Percentiles rank a stretch among this genome's conserved stretches.
These are phyloP conservation scores for Fusarium sp. DNA, from an alignment of 2,329 filamentous ascomycete species.

Conservation along the genomic window DNA sequence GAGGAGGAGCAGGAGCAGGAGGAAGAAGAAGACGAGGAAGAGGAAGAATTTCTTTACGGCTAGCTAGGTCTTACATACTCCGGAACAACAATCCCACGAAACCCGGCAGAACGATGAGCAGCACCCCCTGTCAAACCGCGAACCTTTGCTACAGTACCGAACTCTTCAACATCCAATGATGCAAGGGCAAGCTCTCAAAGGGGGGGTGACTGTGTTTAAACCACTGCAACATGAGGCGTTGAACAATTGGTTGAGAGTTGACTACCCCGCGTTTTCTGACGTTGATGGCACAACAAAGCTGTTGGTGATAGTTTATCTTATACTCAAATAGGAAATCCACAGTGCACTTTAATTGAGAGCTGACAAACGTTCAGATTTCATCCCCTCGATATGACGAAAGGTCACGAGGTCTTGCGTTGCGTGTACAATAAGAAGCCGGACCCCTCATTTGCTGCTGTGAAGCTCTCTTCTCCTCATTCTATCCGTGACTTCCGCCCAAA, in stretches of 20 bases:
- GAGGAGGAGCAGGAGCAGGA: no score
- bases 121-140: neutral
- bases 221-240: neutral
- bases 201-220: neutral
- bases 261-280: conserved; percentile 40
- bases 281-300: conserved; percentile 15
- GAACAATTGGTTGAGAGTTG: neutral
- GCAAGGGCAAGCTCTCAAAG: fast-evolving
- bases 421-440: conserved; percentile 10
- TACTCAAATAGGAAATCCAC: conserved; percentile 13
- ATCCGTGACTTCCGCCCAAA: neutral
- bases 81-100: no score
- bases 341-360: neutral
- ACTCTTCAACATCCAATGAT: neutral
- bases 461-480: neutral
- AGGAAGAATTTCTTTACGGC: no score
- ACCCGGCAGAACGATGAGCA: neutral
- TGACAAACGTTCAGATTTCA: conserved; percentile 15
- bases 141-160: neutral
- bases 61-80: no score
- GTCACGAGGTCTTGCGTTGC: conserved; percentile 3
- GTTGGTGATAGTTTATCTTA: conserved; percentile 14
- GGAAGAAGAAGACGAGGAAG: no score
- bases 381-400: conserved; percentile 15
- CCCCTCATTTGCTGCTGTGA: conserved; percentile 11